Evolutionary conservation across 179 eudicot species (phyloP), one percentile per base, ranked within the genome.

Genomic region (Spinacia oleracea): DNA sequence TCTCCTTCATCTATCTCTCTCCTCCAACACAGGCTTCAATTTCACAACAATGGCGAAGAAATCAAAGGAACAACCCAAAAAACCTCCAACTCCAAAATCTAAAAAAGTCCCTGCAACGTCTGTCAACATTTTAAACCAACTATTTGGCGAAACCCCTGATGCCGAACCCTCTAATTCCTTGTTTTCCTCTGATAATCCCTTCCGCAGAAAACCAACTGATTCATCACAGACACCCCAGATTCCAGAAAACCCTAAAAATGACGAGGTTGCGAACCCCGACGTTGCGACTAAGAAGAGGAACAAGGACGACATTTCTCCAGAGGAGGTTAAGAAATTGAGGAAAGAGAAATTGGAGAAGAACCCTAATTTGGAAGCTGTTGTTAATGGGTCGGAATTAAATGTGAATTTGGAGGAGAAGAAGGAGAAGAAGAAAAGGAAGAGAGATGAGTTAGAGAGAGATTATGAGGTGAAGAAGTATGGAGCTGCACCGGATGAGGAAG

Each of bases 391-490:
- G 5, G 79, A 67, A 10, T 53, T 31, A 16, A 72, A 68, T 66
- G 66, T 46, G 63, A 75, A 78, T 14, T 46, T 46, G n/a, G 85
- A 78, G 60, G 77, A 77, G 34, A 53, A 55, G 70, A 79, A 83
- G 77, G 81, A 85, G 77, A 87, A 78, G 85, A 87, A 86, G 85
- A 89, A 88, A 87, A 87, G 96, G 86, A 91, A 89, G 87, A 85
- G 94, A 72, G 94, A 86, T 81, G 93, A 91, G 43, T 58, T 93
- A 8, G 97, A 93, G 83, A 87, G 78, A 53, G 91, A 87, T 32
- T 91, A 92, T 59, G 92, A 93, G 83, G 89, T 74, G 48, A 85
- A 78, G 62, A 77, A 62, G 67, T 87, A 87, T 79, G 93, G 91
- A 40, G 86, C 25, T 56, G 83, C 43, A 34, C 76, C 58, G 51